Percentiles rank a stretch among this genome's conserved stretches.
phyloP scores from a whole-genome alignment of 2,329 filamentous ascomycete species.

The Aspergillus pseudoglaucus region DNA sequence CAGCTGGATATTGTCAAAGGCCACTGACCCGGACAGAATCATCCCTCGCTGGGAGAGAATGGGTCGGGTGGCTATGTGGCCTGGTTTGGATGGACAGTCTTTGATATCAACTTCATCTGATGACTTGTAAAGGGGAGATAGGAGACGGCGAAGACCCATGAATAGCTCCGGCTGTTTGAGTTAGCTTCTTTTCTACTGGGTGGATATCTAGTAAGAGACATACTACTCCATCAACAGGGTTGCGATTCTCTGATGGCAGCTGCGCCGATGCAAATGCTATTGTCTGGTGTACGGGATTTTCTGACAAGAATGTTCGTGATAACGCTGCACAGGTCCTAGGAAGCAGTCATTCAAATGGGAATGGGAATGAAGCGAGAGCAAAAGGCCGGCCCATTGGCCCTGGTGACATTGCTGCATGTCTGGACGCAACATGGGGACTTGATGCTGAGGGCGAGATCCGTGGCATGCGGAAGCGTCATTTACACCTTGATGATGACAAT shows the following conservation, averaged over 20 bases:
- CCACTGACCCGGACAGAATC: not conserved
- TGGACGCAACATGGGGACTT: constrained; percentile 39
- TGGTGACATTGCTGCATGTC: constrained; percentile 30
- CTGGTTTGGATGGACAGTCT: not conserved
- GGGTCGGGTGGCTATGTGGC: not conserved
- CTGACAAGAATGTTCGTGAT: constrained; percentile 24
- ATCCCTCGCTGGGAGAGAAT: not conserved
- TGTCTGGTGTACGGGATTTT: constrained; percentile 39
- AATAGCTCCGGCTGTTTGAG: not conserved
- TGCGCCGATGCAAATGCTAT: constrained; percentile 31
- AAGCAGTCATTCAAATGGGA: constrained; percentile 1
- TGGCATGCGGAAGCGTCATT: constrained; percentile 33
- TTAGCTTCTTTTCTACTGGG: not conserved
- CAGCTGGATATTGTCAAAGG: not conserved
- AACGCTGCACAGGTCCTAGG: constrained; percentile 25
- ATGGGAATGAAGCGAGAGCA: not conserved
- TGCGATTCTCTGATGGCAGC: constrained; percentile 31
- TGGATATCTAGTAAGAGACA: not conserved
- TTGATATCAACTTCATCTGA: not conserved
- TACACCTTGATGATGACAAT: constrained; percentile 15
- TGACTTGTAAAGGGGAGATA: not conserved
- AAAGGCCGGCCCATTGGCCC: constrained; percentile 11
- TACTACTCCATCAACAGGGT: constrained; percentile 8
- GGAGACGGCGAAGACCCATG: not conserved
- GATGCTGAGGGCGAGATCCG: constrained; percentile 40